These are phyloP conservation scores for Agrocybe praecox DNA, from an alignment of 768 basidiomycete species.

Conservation along the genomic window DNA sequence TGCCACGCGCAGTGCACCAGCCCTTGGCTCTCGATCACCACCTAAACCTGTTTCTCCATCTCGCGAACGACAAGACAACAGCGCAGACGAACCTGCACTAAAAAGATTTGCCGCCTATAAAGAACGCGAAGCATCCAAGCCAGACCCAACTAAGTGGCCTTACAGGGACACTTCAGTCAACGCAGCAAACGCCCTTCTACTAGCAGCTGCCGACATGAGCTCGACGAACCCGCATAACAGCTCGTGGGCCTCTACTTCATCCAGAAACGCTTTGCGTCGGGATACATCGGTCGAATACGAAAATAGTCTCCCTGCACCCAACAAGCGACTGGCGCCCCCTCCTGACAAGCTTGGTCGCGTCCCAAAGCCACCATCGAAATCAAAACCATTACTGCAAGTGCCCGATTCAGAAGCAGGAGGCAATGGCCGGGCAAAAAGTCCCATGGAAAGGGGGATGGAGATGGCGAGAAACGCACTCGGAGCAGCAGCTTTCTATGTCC, in stretches of 20 bases:
- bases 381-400: slow-evolving; percentile 53
- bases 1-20: slow-evolving; percentile 50
- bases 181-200: slow-evolving; percentile 79
- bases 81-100: slow-evolving; percentile 37
- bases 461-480: slow-evolving; percentile 53
- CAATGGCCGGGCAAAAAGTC: slow-evolving; percentile 65
- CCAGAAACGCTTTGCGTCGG: slow-evolving; percentile 53
- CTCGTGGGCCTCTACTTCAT: slow-evolving; percentile 63
- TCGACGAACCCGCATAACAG: slow-evolving; percentile 51
- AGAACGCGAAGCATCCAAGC: slow-evolving; percentile 38
- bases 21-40: slow-evolving; percentile 59
- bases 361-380: slow-evolving; percentile 57
- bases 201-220: slow-evolving; percentile 59
- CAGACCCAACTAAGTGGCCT: slow-evolving; percentile 69
- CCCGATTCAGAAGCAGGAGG: slow-evolving; percentile 74
- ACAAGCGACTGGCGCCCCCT: slow-evolving; percentile 65
- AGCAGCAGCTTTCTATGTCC: slow-evolving; percentile 66
- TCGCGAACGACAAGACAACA: slow-evolving; percentile 36
- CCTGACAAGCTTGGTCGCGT: slow-evolving; percentile 32
- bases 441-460: slow-evolving; percentile 63
- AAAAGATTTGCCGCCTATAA: slow-evolving; percentile 45
- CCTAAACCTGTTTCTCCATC: slow-evolving; percentile 49
- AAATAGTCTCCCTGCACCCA: slow-evolving; percentile 55
- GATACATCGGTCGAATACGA: slow-evolving; percentile 85
- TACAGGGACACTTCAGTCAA: slow-evolving; percentile 87